These are phyloP conservation scores for Plasmopara halstedii DNA, from an alignment of 352 stramenopile species.

Conservation along the genomic window DNA sequence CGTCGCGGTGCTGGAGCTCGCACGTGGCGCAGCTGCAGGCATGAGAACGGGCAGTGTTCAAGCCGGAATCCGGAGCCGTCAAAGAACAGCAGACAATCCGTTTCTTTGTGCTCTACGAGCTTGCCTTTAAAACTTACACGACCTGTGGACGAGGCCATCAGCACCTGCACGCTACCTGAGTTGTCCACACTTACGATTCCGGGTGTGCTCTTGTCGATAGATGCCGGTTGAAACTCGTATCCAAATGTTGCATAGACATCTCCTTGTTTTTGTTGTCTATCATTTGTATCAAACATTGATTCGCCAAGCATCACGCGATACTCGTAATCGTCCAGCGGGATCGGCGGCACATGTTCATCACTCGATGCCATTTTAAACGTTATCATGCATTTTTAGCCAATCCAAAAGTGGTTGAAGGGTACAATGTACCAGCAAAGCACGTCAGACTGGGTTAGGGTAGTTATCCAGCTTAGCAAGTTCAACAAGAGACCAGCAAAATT, in stretches of 20 bases:
- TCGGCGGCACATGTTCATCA: conserved; percentile 1
- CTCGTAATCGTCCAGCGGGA: conserved; percentile 36
- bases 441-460: conserved; percentile 18
- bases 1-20: conserved; percentile 27
- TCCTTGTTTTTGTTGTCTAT: conserved; percentile 1
- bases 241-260: conserved; percentile 54
- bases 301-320: conserved; percentile 47
- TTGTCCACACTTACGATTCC: conserved; percentile 62
- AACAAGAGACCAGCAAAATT: conserved; percentile 19
- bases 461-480: conserved; percentile 13
- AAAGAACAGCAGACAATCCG: conserved; percentile 77
- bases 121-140: conserved; percentile 80
- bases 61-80: conserved; percentile 57
- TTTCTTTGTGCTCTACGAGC: conserved; percentile 66
- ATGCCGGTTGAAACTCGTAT: conserved; percentile 82
- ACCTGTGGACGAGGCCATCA: conserved; percentile 47
- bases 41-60: conserved; percentile 60
- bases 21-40: conserved; percentile 69
- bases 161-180: conserved; percentile 51
- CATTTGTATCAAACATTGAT: conserved; percentile 25
- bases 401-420: conserved; percentile 10
- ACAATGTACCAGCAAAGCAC: conserved; percentile 25
- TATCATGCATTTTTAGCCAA: conserved; percentile 13
- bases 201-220: conserved; percentile 52
- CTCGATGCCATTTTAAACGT: conserved; percentile 7